phyloP scores from a whole-genome alignment of 164 flowering plant genomes.

The Kalanchoe fedtschenkoi region DNA sequence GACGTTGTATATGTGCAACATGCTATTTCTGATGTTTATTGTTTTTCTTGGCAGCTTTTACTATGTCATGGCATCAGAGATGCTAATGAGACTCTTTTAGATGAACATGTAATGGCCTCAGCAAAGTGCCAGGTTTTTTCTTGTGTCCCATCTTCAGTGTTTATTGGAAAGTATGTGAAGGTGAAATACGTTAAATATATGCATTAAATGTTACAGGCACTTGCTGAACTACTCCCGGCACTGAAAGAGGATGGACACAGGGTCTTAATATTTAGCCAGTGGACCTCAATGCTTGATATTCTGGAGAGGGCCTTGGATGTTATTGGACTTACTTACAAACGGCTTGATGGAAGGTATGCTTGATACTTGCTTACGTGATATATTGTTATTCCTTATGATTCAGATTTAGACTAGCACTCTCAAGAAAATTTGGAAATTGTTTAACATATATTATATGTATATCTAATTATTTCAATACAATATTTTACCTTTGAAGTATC shows the following conservation, averaged over 20 bases:
- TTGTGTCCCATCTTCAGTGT: neutral
- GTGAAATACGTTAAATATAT: neutral
- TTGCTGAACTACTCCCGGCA: constrained; percentile 70
- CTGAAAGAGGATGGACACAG: constrained; percentile 63
- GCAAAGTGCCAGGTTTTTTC: constrained; percentile 75
- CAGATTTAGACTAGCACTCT: neutral
- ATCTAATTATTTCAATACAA: no score
- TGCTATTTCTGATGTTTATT: neutral
- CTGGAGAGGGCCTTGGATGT: constrained; percentile 95
- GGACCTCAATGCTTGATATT: constrained; percentile 99
- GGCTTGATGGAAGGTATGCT: constrained; percentile 85
- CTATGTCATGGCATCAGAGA: constrained; percentile 32
- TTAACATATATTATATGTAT: no score
- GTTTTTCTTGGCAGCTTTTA: constrained; percentile 46
- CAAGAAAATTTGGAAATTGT: no score
- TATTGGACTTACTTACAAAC: constrained; percentile 68
- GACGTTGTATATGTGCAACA: neutral
- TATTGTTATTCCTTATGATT: neutral
- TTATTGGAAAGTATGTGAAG: neutral
- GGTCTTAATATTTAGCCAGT: constrained; percentile 88
- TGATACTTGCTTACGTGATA: neutral
- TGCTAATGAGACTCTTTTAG: constrained; percentile 44
- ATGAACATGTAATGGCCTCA: constrained; percentile 58
- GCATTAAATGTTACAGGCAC: constrained; percentile 34
- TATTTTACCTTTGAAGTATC: no score